Evolutionary conservation across 2,329 filamentous ascomycete genomes (phyloP).

Genomic region (Ophiostoma himal-ulmi): DNA sequence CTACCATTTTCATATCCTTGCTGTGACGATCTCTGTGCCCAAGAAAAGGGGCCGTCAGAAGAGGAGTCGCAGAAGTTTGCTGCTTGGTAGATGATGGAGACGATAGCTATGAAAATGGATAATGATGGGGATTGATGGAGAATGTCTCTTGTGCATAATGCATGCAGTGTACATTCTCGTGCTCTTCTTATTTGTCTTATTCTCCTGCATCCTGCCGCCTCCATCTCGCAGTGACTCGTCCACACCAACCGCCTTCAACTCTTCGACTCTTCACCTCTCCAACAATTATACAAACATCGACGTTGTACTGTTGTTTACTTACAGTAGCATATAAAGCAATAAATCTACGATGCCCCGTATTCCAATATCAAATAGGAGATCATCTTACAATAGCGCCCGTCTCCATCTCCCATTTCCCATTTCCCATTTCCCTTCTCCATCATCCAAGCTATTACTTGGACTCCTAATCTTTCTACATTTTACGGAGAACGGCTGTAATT

Average conservation of each 20-base stretch:
- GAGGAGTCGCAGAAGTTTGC: not conserved
- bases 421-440: not conserved
- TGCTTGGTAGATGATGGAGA: not conserved
- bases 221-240: no score
- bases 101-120: not conserved
- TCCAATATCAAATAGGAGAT: constrained; percentile 12
- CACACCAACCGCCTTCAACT: no score
- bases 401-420: not conserved
- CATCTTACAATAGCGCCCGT: constrained; percentile 2
- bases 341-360: constrained; percentile 2
- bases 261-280: no score
- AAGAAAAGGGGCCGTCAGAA: not conserved
- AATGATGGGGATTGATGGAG: no score
- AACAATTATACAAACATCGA: no score
- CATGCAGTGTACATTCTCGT: not conserved
- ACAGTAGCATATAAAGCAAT: not conserved
- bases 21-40: constrained; percentile 1
- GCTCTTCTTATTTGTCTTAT: no score
- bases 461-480: not conserved
- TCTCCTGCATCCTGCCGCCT: no score
- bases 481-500: not conserved
- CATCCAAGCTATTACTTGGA: not conserved
- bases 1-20: not conserved
- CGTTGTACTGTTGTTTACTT: no score
- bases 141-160: not conserved